A percentile compares a stretch with the other conserved stretches of the same genome.
Conservation (phyloP, 2,329 filamentous ascomycete genomes). For the Fusarium solani-melongenae region DNA sequence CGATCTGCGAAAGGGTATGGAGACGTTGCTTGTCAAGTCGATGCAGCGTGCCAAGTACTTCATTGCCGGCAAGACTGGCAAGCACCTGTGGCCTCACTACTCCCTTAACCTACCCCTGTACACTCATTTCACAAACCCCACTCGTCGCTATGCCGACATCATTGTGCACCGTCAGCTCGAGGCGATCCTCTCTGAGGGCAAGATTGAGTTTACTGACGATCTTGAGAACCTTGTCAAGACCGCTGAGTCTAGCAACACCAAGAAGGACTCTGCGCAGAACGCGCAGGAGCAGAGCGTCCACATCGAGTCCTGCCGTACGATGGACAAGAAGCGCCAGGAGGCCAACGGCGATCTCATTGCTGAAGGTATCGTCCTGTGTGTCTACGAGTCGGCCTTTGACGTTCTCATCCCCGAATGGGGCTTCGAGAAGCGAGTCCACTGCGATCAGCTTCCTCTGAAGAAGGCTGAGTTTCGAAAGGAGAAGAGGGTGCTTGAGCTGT, state of each 20-base stretch:
- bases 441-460: constrained; percentile 95
- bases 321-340: constrained; percentile 91
- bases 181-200: constrained; percentile 82
- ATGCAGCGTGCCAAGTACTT: constrained; percentile 98
- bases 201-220: constrained; percentile 88
- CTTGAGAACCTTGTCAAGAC: constrained; percentile 90
- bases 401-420: constrained; percentile 98
- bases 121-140: constrained; percentile 97
- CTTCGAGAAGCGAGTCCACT: constrained; percentile 99
- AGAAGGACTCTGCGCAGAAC: constrained; percentile 97
- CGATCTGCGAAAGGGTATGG: constrained; percentile 96
- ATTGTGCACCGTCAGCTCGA: constrained; percentile 96
- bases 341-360: constrained; percentile 91
- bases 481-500: constrained; percentile 91
- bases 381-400: constrained; percentile 98
- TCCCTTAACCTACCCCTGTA: constrained; percentile 92
- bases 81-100: constrained; percentile 87
- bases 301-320: constrained; percentile 94
- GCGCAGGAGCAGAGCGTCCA: constrained; percentile 99
- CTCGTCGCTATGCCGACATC: constrained; percentile 93
- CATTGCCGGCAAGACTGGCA: constrained; percentile 81
- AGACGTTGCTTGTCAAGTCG: constrained; percentile 92
- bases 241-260: constrained; percentile 95
- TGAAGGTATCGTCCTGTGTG: constrained; percentile 94
- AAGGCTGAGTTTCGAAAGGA: constrained; percentile 99